Conservation (phyloP, 306 rosid species). For the Adenanthera pavonina region DNA sequence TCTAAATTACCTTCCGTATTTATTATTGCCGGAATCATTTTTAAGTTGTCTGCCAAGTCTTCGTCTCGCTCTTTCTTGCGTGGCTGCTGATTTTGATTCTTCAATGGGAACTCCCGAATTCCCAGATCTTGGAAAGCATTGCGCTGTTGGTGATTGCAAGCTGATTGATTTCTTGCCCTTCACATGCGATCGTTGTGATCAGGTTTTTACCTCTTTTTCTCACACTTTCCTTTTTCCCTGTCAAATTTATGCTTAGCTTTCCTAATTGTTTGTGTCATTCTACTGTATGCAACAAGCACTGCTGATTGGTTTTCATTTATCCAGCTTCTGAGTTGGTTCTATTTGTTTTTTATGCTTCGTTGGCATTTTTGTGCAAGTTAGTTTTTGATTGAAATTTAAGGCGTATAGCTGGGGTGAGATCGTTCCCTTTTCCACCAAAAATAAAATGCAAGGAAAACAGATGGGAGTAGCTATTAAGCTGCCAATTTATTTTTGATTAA, state of each 20-base stretch:
- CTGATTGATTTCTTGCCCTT: constrained; percentile 91
- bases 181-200: constrained; percentile 85
- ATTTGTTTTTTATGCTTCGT: not conserved
- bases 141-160: constrained; percentile 70
- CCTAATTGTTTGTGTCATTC: not conserved
- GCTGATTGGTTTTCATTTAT: not conserved
- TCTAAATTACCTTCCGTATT: not conserved
- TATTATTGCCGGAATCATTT: not conserved
- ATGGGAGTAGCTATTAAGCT: not conserved
- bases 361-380: not conserved
- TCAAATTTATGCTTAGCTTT: not conserved
- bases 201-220: constrained; percentile 45
- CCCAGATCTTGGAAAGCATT: constrained; percentile 91
- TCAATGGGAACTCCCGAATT: constrained; percentile 94
- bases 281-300: not conserved
- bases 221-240: too few species aligned
- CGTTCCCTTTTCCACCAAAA: not conserved
- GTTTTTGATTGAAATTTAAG: not conserved
- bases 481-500: not conserved
- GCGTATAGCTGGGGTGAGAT: too few species aligned
- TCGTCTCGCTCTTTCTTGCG: not conserved
- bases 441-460: not conserved
- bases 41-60: not conserved
- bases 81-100: constrained; percentile 7
- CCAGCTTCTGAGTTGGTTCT: not conserved